Evolutionary conservation across 2,329 filamentous ascomycete species (phyloP).

Genomic region (Biscogniauxia mediterranea): DNA sequence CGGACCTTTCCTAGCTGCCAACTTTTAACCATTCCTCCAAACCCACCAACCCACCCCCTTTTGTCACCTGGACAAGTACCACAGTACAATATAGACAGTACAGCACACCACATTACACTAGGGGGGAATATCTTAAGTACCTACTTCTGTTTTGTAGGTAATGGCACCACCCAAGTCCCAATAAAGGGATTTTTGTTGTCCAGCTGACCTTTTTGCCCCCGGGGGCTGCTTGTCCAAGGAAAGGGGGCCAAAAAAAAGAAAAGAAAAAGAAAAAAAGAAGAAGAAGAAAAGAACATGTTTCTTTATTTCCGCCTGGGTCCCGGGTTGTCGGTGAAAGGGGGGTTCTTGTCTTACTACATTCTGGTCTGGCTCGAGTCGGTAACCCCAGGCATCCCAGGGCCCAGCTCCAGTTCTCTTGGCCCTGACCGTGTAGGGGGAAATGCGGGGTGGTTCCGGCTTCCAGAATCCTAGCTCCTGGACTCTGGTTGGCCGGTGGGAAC

Average conservation of each 20-base stretch:
- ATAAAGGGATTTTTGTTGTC: too few relatives aligned
- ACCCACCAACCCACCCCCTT: too few relatives aligned
- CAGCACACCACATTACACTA: too few relatives aligned
- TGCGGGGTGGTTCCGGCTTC: slow-evolving; percentile 20
- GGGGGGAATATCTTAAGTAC: too few relatives aligned
- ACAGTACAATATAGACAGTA: too few relatives aligned
- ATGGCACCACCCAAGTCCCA: too few relatives aligned
- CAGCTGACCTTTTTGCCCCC: neutral
- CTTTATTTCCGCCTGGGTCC: neutral
- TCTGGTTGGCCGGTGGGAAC: neutral
- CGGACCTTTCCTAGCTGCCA: too few relatives aligned
- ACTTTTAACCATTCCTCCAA: too few relatives aligned
- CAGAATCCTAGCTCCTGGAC: slow-evolving; percentile 1
- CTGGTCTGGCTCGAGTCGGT: neutral
- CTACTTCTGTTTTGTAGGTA: too few relatives aligned
- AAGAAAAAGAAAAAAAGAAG: neutral
- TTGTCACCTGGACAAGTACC: too few relatives aligned
- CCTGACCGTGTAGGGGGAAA: slow-evolving; percentile 5
- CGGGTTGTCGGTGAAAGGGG: neutral
- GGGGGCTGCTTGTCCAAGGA: too few relatives aligned
- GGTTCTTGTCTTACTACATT: neutral
- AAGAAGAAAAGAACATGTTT: neutral
- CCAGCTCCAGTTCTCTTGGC: neutral
- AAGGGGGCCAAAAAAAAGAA: too few relatives aligned
- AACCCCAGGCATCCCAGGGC: neutral